A percentile compares a stretch with the other conserved stretches of the same genome.
phyloP scores from a whole-genome alignment of 1,139 yeast species.

The Blastobotrys niveus region DNA sequence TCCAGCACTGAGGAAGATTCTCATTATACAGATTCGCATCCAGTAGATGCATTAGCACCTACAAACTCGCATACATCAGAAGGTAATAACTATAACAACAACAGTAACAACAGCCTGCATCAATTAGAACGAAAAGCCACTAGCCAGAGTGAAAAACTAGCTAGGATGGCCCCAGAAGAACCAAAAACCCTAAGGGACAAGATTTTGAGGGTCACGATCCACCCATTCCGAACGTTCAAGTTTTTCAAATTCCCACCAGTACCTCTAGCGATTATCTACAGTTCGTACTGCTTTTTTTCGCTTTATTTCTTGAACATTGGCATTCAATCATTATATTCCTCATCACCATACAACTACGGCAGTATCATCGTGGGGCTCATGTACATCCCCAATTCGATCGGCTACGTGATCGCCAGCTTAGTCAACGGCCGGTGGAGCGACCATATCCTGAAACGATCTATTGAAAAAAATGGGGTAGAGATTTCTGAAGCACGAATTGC shows the following conservation, averaged over 20 bases:
- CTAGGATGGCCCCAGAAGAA: slow-evolving; percentile 7
- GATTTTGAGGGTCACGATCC: slow-evolving; percentile 1
- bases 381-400: slow-evolving; percentile 77
- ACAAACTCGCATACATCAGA: slow-evolving; percentile 7
- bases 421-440: slow-evolving; percentile 82
- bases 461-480: slow-evolving; percentile 54
- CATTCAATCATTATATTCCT: slow-evolving; percentile 56
- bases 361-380: slow-evolving; percentile 65
- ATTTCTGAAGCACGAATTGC: slow-evolving; percentile 78
- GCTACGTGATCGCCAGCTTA: slow-evolving; percentile 67
- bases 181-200: slow-evolving; percentile 5
- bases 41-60: slow-evolving; percentile 10
- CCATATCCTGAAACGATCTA: slow-evolving; percentile 48
- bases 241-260: slow-evolving; percentile 61
- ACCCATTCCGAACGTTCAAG: slow-evolving; percentile 26
- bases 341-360: slow-evolving; percentile 63
- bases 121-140: slow-evolving; percentile 8
- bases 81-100: not conserved
- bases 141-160: slow-evolving; percentile 7
- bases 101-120: not conserved
- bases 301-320: slow-evolving; percentile 73
- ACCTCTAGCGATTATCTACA: slow-evolving; percentile 53
- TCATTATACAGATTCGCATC: too few relatives aligned
- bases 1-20: too few relatives aligned
- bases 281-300: slow-evolving; percentile 62